Base-by-base conservation (phyloP, 805 yeast genomes). In the Ogataea pini region DNA sequence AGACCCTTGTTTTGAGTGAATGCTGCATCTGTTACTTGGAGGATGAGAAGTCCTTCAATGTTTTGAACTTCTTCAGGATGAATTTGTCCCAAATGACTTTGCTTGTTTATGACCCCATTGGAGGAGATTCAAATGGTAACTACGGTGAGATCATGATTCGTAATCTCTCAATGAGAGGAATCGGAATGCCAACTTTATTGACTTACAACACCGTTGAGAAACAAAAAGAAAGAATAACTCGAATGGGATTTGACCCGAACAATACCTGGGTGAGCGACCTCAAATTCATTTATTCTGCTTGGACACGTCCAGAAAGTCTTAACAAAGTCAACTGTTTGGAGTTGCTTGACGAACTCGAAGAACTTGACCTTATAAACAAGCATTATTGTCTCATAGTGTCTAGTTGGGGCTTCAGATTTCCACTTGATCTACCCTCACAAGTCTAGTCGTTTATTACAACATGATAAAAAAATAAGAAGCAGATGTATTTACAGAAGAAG, bases 301-400 rank as follows among this genome's bases (percentile, higher is more conserved):
- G 88, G 86, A 63, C 81, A 2, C 52, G 52, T 8, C 42, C 32
- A 0, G 61, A 58, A 1, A 86, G 79, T 27, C 57, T 65, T 18
- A 58, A 54, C 7, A 59, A 86, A 25, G 74, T 86, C 1, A 71
- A 73, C 47, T 54, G 67, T 18, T 70, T 86, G 32, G 94, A 87
- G 62, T 67, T 85, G 54, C 71, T 87, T 17, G 95, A 86, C 63
- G 95, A 86, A 62, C 63, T 84, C 4, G 95, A 86, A 63, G 95
- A 86, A 57, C 73, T 86, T 61, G 65, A 71, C 45, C 67, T 86
- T 33, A 69, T 86, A 39, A 75, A 84, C 50, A 67, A 69, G 29
- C 95, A 86, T 63, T 86, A 86, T 55, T 75, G 80, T 47, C 56
- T 80, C 12, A 69, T 61, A 3, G 44, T 62, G 20, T 58, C 60